Base-by-base conservation (phyloP, 371 early-diverging fungal genomes). In the Mortierella sp. region DNA sequence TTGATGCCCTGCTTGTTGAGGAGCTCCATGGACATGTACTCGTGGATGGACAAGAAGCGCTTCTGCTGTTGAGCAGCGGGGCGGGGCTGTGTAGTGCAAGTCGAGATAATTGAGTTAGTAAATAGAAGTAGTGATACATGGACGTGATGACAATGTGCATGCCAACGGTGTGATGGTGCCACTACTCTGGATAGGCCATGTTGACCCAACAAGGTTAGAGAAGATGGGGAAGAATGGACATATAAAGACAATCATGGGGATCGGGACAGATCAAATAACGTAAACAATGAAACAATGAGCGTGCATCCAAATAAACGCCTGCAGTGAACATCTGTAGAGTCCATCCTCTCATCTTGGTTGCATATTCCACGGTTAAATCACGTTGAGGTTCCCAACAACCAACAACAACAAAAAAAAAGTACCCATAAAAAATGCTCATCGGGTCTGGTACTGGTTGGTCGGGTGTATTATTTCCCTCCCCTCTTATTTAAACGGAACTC, bases 1-100 rank as follows among this genome's bases (percentile, higher is more conserved):
- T 94, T 94, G 86, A 98, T 90, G 67, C 97, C 98, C 74, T 97
- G 97, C 83, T 95, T 88, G 73, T 93, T 84, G 77, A 99, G 92
- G 49, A 98, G 90, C 52, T 93, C 94, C 88, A 96, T 96, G 37
- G 98, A 98, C 71, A 94, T 86, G 88, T 98, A 94, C 90, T 99
- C 99, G 87, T 99, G 99, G 83, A 99, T 96, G 75, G 97, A 96
- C 66, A 99, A 94, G 90, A 91, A 91, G 77, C 97, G 94, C 88
- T 91, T 92, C 86, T 94, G 93, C 87, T 93, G 93, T 62, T 85
- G 85, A 61, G 86, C 87, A 74, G 84, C 69, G 77, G 85, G 84
- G 73, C 90, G 90, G 77, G 87, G 87, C 80, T 86, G 84, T 14
- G 16, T 10, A 11, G 16, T 43, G 16, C 10, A 43, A 43, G 16